phyloP scores from a whole-genome alignment of 1,139 yeast species.

The Suhomyces atakaporum region DNA sequence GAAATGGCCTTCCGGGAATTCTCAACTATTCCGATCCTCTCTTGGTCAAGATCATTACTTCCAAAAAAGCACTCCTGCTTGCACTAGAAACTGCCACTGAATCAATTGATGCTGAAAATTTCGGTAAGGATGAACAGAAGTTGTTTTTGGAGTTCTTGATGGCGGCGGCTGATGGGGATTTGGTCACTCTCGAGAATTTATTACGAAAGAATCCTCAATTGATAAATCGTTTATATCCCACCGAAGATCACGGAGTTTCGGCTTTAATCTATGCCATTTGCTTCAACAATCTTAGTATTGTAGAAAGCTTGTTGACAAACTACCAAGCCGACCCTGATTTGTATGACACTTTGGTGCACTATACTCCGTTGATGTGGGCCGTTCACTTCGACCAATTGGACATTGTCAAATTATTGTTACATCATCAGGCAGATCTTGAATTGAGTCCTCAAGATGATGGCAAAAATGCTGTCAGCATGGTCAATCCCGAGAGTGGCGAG shows the following conservation, averaged over 20 bases:
- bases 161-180: conserved; percentile 57
- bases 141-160: conserved; percentile 21
- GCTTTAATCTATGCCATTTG: conserved; percentile 57
- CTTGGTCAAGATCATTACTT: conserved; percentile 44
- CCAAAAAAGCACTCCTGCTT: conserved; percentile 30
- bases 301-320: conserved; percentile 41
- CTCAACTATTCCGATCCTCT: conserved; percentile 39
- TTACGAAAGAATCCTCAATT: conserved; percentile 32
- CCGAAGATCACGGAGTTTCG: conserved; percentile 45
- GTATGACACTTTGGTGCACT: conserved; percentile 34
- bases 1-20: conserved; percentile 11
- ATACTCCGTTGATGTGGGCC: conserved; percentile 54
- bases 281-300: conserved; percentile 45
- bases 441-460: conserved; percentile 31
- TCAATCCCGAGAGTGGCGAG: conserved; percentile 32
- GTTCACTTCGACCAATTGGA: conserved; percentile 41
- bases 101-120: conserved; percentile 9
- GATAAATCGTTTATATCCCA: conserved; percentile 34
- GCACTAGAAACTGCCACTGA: conserved; percentile 8
- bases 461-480: conserved; percentile 36
- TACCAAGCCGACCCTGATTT: conserved; percentile 43
- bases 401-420: conserved; percentile 36
- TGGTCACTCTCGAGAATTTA: conserved; percentile 42
- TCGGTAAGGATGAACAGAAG: conserved; percentile 11
- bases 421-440: conserved; percentile 46